Conservation (phyloP, 1,139 yeast species). For the Schizosaccharomyces versatilis region DNA sequence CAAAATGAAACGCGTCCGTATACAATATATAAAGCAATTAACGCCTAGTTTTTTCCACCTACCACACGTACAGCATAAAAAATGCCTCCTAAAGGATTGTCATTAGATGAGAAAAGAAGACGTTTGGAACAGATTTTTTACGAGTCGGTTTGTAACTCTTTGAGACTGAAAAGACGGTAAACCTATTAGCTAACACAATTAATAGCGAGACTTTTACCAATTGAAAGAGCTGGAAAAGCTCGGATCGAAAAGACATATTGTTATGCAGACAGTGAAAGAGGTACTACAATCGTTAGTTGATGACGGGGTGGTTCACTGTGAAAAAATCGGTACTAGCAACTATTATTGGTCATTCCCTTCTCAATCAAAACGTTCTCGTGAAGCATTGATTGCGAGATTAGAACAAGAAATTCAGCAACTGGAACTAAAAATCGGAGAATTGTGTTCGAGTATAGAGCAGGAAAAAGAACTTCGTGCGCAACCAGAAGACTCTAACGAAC, state of each 20-base stretch:
- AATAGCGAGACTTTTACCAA: slow-evolving; percentile 5
- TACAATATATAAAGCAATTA: neutral
- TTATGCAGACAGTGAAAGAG: slow-evolving; percentile 7
- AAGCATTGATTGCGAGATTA: neutral
- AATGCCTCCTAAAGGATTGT: slow-evolving; percentile 4
- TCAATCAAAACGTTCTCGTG: neutral
- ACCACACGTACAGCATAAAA: neutral
- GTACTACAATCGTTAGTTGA: slow-evolving; percentile 8
- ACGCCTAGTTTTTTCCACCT: neutral
- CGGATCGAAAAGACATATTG: slow-evolving; percentile 6
- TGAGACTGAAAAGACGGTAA: neutral
- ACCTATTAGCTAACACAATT: neutral
- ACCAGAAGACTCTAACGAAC: neutral
- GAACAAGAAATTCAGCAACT: neutral
- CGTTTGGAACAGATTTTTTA: slow-evolving; percentile 6
- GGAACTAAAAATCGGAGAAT: neutral
- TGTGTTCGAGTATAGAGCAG: neutral
- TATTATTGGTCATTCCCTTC: slow-evolving; percentile 2
- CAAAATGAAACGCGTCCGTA: neutral
- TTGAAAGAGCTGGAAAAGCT: slow-evolving; percentile 9
- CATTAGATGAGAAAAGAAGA: slow-evolving; percentile 8
- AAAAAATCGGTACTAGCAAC: slow-evolving; percentile 9
- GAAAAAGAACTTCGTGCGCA: neutral
- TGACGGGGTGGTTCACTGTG: slow-evolving; percentile 9
- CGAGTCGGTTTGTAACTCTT: neutral